Evolutionary conservation across 2,329 filamentous ascomycete species (phyloP).

Genomic region (Pseudocercospora fuligena): DNA sequence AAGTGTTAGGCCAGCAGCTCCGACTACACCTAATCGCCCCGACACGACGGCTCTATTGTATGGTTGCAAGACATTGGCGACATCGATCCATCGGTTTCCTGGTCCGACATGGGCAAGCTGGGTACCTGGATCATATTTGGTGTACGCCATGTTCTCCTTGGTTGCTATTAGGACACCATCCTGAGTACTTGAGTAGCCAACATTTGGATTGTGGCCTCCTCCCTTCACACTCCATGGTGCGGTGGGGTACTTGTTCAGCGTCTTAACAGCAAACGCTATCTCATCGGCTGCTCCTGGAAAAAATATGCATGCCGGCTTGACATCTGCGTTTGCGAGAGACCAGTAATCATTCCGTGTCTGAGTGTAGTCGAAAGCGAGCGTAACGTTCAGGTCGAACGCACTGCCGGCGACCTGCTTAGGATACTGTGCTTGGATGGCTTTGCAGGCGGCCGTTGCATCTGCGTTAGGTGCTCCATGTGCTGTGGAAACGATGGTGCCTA

Average conservation of each 20-base stretch:
- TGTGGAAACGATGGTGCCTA: constrained; percentile 9
- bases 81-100: constrained; percentile 33
- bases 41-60: constrained; percentile 31
- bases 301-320: constrained; percentile 37
- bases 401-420: constrained; percentile 24
- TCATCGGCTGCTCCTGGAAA: constrained; percentile 56
- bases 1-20: constrained; percentile 36
- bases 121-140: constrained; percentile 37
- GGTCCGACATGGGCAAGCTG: constrained; percentile 37
- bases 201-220: constrained; percentile 56
- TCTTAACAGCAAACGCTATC: constrained; percentile 57
- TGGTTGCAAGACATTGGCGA: constrained; percentile 29
- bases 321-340: constrained; percentile 28
- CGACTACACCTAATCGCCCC: constrained; percentile 35
- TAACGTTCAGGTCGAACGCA: constrained; percentile 20
- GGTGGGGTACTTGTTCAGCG: constrained; percentile 53
- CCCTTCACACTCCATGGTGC: constrained; percentile 61
- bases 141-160: constrained; percentile 47
- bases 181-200: constrained; percentile 53
- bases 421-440: constrained; percentile 19
- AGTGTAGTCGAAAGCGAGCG: constrained; percentile 24
- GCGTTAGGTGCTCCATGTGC: constrained; percentile 16
- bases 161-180: constrained; percentile 52
- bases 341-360: constrained; percentile 26
- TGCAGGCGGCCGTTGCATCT: constrained; percentile 18